phyloP scores from a whole-genome alignment of 352 stramenopile species.

The Globisporangium viniferum region DNA sequence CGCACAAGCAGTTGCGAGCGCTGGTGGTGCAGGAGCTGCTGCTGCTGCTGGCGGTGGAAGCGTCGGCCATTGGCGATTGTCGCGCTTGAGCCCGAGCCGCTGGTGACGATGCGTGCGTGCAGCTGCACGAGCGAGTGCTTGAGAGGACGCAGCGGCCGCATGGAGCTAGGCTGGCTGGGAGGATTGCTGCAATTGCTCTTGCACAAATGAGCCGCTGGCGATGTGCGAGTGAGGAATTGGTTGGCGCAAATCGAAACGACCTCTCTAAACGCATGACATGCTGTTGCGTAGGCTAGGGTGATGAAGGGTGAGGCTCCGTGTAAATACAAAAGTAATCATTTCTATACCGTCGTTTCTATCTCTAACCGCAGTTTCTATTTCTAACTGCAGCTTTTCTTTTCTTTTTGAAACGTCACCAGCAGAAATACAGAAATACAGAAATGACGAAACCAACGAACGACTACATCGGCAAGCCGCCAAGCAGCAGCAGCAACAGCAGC shows the following conservation, averaged over 20 bases:
- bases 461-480: background rate
- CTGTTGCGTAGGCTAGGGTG: slow-evolving; percentile 2
- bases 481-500: background rate
- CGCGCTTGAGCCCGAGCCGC: background rate
- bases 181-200: slow-evolving; percentile 6
- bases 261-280: slow-evolving; percentile 15
- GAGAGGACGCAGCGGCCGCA: slow-evolving; percentile 36
- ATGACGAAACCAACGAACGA: background rate
- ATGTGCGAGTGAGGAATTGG: slow-evolving; percentile 18
- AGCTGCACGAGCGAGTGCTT: slow-evolving; percentile 37
- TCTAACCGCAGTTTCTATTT: slow-evolving; percentile 6
- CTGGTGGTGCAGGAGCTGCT: slow-evolving; percentile 16
- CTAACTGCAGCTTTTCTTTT: too few relatives aligned
- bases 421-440: background rate
- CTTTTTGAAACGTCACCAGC: slow-evolving; percentile 5
- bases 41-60: slow-evolving; percentile 21
- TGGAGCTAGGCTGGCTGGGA: slow-evolving; percentile 6
- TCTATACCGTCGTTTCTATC: slow-evolving; percentile 10
- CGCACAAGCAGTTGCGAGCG: slow-evolving; percentile 32
- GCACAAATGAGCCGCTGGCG: slow-evolving; percentile 8
- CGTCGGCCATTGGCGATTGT: slow-evolving; percentile 10
- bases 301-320: background rate
- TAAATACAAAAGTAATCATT: background rate
- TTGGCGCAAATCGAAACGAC: slow-evolving; percentile 20
- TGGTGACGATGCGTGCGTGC: slow-evolving; percentile 11